Percentiles rank a stretch among this genome's conserved stretches.
phyloP scores from a whole-genome alignment of 208 protist genomes.

The Trypanosoma caninum region DNA sequence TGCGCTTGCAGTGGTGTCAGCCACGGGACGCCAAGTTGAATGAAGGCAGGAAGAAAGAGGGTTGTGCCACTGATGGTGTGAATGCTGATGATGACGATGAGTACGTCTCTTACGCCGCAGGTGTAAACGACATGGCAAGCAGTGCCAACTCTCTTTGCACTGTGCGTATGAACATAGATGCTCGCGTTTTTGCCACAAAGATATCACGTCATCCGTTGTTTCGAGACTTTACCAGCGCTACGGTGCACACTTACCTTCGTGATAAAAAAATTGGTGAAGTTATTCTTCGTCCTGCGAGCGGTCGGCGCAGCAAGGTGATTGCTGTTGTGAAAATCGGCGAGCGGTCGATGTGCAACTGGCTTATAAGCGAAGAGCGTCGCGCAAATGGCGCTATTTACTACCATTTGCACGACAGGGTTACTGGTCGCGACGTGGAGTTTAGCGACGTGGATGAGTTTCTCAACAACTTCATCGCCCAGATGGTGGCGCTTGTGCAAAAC shows the following conservation, averaged over 20 bases:
- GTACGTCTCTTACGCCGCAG: constrained; percentile 32
- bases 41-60: constrained; percentile 4
- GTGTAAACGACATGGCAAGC: constrained; percentile 37
- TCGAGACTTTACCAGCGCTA: constrained; percentile 48
- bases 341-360: constrained; percentile 58
- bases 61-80: background rate
- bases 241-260: constrained; percentile 49
- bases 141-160: constrained; percentile 71
- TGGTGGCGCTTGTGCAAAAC: constrained; percentile 47
- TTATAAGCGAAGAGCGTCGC: constrained; percentile 66
- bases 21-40: constrained; percentile 26
- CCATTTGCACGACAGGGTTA: constrained; percentile 49
- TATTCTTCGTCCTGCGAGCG: constrained; percentile 52
- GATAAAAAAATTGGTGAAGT: constrained; percentile 82
- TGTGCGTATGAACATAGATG: constrained; percentile 41
- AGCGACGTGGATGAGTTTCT: constrained; percentile 81
- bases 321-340: constrained; percentile 76
- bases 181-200: constrained; percentile 69
- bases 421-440: constrained; percentile 44
- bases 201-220: constrained; percentile 78
- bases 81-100: background rate
- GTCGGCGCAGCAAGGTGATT: constrained; percentile 38
- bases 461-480: constrained; percentile 51
- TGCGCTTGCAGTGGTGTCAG: constrained; percentile 68
- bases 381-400: constrained; percentile 68